Evolutionary conservation across 768 basidiomycete genomes (phyloP), one percentile per base, ranked within the genome.

Genomic region (Leccinum obscurum): DNA sequence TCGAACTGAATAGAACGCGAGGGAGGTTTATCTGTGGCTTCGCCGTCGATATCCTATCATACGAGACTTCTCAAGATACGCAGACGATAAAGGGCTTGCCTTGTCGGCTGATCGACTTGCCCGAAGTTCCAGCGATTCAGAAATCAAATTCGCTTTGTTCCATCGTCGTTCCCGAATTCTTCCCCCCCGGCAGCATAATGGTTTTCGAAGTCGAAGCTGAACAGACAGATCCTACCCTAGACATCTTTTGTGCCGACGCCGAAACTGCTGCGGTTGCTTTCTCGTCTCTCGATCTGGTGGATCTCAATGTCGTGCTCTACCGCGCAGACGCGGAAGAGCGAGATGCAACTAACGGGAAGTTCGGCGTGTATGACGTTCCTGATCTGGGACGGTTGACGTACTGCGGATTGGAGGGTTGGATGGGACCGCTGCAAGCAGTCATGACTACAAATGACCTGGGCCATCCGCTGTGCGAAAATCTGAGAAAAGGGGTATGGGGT

Each of bases 381-480:
- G 84, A 81, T 24, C 68, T 84, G 24, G 93, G 90, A 0, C 82
- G 83, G 60, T 77, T 95, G 72, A 86, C 84, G 11, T 99, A 98
- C 74, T 98, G 95, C 68, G 97, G 97, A 17, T 73, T 98, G 54
- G 93, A 98, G 69, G 97, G 97, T 2, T 99, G 95, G 94, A 98
- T 99, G 94, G 84, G 88, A 65, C 87, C 87, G 0, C 77, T 98
- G 57, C 82, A 85, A 41, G 85, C 85, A 65, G 86, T 98, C 72
- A 95, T 95, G 85, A 80, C 81, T 64, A 83, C 86, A 68, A 98
- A 98, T 72, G 95, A 99, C 71, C 82, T 98, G 3, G 97, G 97
- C 0, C 95, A 98, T 72, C 83, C 93, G 1, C 79, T 99, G 4
- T 96, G 93, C 67, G 87, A 78, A 3, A 93, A 98, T 75, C 74